A percentile compares a stretch with the other conserved stretches of the same genome.
These are phyloP conservation scores for Aspergillus piperis DNA, from an alignment of 2,329 filamentous ascomycete genomes.

Conservation along the genomic window DNA sequence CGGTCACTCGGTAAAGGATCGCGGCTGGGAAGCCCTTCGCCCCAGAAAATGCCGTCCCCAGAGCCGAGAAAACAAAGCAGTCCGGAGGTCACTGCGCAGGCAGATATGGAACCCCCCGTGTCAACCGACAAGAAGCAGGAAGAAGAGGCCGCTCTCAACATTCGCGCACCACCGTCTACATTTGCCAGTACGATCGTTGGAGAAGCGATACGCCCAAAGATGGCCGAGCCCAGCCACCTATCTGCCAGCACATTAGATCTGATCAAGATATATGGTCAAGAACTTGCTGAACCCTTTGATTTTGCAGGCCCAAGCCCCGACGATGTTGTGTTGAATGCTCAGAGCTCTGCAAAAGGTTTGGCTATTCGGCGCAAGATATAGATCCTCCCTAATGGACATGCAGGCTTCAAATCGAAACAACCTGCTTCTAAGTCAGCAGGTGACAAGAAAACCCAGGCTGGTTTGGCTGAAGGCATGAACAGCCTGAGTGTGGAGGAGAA, in stretches of 20 bases:
- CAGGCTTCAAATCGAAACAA: slow-evolving; percentile 50
- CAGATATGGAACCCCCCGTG: slow-evolving; percentile 10
- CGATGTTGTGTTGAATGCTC: slow-evolving; percentile 82
- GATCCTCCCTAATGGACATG: slow-evolving; percentile 41
- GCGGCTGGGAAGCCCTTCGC: slow-evolving; percentile 16
- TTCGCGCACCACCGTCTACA: slow-evolving; percentile 52
- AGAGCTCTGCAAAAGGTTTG: slow-evolving; percentile 77
- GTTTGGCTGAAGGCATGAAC: slow-evolving; percentile 52
- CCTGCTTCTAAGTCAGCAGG: slow-evolving; percentile 41
- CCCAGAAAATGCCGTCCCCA: slow-evolving; percentile 22
- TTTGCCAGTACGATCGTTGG: slow-evolving; percentile 53
- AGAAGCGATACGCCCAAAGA: slow-evolving; percentile 23
- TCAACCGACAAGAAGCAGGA: slow-evolving; percentile 15
- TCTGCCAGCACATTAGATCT: slow-evolving; percentile 36
- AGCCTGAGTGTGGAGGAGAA: slow-evolving; percentile 53
- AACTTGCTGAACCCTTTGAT: slow-evolving; percentile 50
- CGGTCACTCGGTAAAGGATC: slow-evolving; percentile 24
- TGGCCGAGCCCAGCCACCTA: slow-evolving; percentile 38
- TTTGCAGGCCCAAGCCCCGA: slow-evolving; percentile 90
- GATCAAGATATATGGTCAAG: slow-evolving; percentile 41
- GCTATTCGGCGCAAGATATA: slow-evolving; percentile 42
- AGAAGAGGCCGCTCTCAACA: slow-evolving; percentile 22
- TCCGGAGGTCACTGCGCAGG: slow-evolving; percentile 4
- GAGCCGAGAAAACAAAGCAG: slow-evolving; percentile 18
- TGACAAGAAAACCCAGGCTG: slow-evolving; percentile 45